These are phyloP conservation scores for Fusarium verrucosum DNA, from an alignment of 2,329 filamentous ascomycete genomes.

Conservation along the genomic window DNA sequence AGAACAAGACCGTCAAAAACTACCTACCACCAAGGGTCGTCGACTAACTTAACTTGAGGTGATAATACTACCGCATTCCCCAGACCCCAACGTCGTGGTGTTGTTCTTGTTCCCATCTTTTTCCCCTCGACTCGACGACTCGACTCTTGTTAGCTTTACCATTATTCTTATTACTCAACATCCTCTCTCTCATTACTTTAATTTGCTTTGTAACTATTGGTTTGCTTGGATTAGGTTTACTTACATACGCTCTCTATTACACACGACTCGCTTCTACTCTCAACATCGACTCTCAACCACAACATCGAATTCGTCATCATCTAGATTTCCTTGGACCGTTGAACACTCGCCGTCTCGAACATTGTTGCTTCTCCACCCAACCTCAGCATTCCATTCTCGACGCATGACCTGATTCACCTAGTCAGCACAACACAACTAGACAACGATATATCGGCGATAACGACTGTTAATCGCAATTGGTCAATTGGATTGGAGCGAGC, in stretches of 20 bases:
- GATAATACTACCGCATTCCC: constrained; percentile 45
- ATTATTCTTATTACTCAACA: neutral
- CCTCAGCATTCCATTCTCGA: constrained; percentile 31
- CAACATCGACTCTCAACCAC: constrained; percentile 10
- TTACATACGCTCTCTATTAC: constrained; percentile 1
- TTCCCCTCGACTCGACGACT: constrained; percentile 33
- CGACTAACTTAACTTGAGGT: constrained; percentile 35
- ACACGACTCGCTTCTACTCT: constrained; percentile 8
- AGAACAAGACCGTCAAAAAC: constrained; percentile 28
- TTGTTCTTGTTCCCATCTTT: constrained; percentile 30
- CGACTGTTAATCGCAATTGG: constrained; percentile 4
- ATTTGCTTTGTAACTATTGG: neutral
- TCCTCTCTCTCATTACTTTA: constrained; percentile 13
- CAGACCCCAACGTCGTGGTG: constrained; percentile 36
- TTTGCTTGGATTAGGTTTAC: constrained; percentile 25
- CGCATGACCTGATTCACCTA: constrained; percentile 23
- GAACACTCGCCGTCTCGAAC: constrained; percentile 9
- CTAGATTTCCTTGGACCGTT: constrained; percentile 1
- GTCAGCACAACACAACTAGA: too few relatives aligned
- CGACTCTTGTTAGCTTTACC: constrained; percentile 6
- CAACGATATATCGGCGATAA: constrained; percentile 26
- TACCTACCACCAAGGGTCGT: constrained; percentile 18
- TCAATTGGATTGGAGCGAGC: neutral
- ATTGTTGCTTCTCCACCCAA: constrained; percentile 8
- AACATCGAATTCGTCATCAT: constrained; percentile 10